A percentile compares a stretch with the other conserved stretches of the same genome.
Evolutionary conservation across 2,329 filamentous ascomycete species (phyloP).

Genomic region (Escovopsis sp.): DNA sequence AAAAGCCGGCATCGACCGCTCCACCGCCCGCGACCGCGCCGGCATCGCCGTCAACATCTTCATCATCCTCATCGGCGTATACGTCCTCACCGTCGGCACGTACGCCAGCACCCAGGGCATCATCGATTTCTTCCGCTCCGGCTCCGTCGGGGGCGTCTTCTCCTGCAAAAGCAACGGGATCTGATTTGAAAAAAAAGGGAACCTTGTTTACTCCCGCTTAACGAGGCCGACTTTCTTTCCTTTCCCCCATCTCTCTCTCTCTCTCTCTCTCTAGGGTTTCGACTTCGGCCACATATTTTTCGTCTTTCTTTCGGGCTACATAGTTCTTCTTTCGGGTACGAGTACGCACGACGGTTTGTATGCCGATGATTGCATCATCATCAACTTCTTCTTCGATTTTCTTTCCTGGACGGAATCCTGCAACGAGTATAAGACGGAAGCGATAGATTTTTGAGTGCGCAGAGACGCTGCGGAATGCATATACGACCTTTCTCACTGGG

Average conservation of each 20-base stretch:
- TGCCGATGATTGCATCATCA: no score
- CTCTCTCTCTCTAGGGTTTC: no score
- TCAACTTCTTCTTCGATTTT: no score
- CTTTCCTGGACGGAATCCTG: no score
- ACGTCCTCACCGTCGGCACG: constrained; percentile 70
- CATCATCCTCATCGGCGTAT: constrained; percentile 61
- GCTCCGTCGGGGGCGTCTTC: constrained; percentile 57
- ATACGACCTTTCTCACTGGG: no score
- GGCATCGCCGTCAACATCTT: constrained; percentile 54
- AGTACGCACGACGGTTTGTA: no score
- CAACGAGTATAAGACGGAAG: neutral
- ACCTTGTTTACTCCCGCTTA: neutral
- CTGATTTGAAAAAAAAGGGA: constrained; percentile 15
- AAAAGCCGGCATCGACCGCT: constrained; percentile 36
- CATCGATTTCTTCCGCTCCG: constrained; percentile 52
- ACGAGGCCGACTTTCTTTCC: no score
- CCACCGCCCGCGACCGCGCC: constrained; percentile 32
- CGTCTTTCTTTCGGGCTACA: no score
- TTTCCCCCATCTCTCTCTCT: no score
- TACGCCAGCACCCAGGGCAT: constrained; percentile 66
- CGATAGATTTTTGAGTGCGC: neutral
- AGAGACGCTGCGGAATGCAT: neutral
- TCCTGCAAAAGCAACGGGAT: constrained; percentile 56
- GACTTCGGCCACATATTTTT: no score
- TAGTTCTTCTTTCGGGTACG: no score